Evolutionary conservation across 1,284 basidiomycete species (phyloP), one percentile per base, ranked within the genome.

Genomic region (Neolentinus lepideus): DNA sequence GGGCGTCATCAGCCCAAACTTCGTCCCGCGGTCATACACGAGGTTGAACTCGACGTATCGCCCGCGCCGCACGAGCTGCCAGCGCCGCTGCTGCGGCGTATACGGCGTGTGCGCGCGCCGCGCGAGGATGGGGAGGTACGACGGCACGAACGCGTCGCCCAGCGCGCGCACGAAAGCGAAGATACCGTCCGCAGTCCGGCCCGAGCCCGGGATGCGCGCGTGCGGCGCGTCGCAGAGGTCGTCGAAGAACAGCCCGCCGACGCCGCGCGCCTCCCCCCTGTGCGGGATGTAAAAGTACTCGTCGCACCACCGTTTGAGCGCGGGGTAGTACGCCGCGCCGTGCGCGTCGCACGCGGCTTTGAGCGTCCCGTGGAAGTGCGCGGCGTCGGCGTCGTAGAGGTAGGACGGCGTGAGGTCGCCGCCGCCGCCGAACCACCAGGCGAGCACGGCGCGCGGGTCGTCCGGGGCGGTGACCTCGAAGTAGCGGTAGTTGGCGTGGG

Each of bases 391-490:
- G 59, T 87, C 84, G 72, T 88, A 94, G 9, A 99, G 80, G 71
- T 98, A 98, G 12, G 88, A 88, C 0, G 97, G 97, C 0, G 97
- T 99, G 50, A 99, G 79, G 69, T 99, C 96, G 2, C 86, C 85
- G n/a, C 96, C 96, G 35, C 96, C 96, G 47, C 96, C 96, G 66
- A 98, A 99, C 97, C 97, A 99, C 94, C 95, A 99, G 9, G 94
- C 89, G 36, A 94, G 71, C 12, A 90, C 71, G 62, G 82, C 78
- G 11, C 68, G 64, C 55, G 57, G 36, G 59, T 61, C 58, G 54
- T 75, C 68, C 53, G 71, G 63, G 38, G 6, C 81, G 14, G 83
- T 84, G 61, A 94, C 80, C 73, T 98, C 97, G 69, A 99, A 99
- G 74, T 98, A 99, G 55, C 97, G 90, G 67, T 96, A 98, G 72